Percentiles rank a stretch among this genome's conserved stretches.
Evolutionary conservation across 495 filamentous ascomycete species (phyloP).

Genomic region (Massariosphaeria phaeospora): DNA sequence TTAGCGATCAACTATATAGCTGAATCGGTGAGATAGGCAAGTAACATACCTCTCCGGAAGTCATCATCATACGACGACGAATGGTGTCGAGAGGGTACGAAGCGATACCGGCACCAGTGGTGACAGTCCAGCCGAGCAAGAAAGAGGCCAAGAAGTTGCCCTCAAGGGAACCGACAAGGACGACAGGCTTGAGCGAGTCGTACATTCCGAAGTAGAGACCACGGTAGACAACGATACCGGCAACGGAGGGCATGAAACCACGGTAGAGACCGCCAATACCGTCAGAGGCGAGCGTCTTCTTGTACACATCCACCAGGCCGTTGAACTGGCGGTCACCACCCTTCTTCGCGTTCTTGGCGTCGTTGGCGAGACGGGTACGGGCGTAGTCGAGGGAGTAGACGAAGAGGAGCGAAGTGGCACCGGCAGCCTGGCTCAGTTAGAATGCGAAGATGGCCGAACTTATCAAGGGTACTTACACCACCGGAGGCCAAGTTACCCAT

Average conservation of each 20-base stretch:
- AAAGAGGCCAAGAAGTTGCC: slow-evolving; percentile 99
- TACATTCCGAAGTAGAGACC: slow-evolving; percentile 99
- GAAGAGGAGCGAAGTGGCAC: slow-evolving; percentile 99
- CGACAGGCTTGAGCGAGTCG: slow-evolving; percentile 99
- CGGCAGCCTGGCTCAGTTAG: slow-evolving; percentile 65
- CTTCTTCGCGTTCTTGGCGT: slow-evolving; percentile 94
- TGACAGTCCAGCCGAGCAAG: slow-evolving; percentile 97
- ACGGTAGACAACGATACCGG: slow-evolving; percentile 99
- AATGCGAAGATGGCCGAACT: background rate
- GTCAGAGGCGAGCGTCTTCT: slow-evolving; percentile 97
- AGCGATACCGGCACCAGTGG: slow-evolving; percentile 99
- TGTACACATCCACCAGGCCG: slow-evolving; percentile 98
- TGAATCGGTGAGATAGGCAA: background rate
- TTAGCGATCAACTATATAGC: slow-evolving; percentile 17
- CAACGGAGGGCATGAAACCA: slow-evolving; percentile 99
- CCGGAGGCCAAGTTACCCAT: slow-evolving; percentile 98
- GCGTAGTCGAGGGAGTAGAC: slow-evolving; percentile 99
- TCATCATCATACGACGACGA: slow-evolving; percentile 99
- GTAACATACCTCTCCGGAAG: slow-evolving; percentile 64
- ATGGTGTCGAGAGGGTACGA: slow-evolving; percentile 99
- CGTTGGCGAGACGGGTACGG: slow-evolving; percentile 99
- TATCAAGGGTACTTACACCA: slow-evolving; percentile 68
- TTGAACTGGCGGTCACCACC: slow-evolving; percentile 99
- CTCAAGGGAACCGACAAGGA: slow-evolving; percentile 85
- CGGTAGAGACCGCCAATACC: slow-evolving; percentile 99